A percentile compares a stretch with the other conserved stretches of the same genome.
Conservation (phyloP, 1,284 basidiomycete species). For the Cryptococcus maquisensis region DNA sequence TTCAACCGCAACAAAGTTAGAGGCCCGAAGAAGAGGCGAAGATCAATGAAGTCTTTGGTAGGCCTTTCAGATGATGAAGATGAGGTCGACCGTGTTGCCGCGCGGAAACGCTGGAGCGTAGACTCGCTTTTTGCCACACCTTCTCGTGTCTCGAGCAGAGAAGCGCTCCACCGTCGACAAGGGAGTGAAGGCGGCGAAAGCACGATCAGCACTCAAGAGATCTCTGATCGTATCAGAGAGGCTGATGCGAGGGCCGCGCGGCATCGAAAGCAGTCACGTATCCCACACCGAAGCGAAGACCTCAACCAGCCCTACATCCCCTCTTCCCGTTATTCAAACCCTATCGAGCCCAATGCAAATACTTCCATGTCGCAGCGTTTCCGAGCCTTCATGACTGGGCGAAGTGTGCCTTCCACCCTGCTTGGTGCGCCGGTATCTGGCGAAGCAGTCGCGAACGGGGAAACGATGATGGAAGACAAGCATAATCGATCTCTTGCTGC, state of each 20-base stretch:
- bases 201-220: neutral
- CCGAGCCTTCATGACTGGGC: conserved; percentile 4
- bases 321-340: conserved; percentile 15
- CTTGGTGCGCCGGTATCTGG: conserved; percentile 5
- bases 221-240: neutral
- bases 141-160: neutral
- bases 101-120: conserved; percentile 12
- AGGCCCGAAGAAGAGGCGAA: neutral
- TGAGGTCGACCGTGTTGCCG: neutral
- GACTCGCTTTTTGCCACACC: conserved; percentile 12
- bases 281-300: conserved; percentile 24
- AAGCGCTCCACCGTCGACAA: conserved; percentile 1
- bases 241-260: conserved; percentile 4
- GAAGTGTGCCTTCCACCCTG: conserved; percentile 10
- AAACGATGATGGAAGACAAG: neutral
- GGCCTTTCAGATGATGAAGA: neutral
- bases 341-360: conserved; percentile 15
- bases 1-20: conserved; percentile 6
- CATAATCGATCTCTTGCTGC: conserved; percentile 26
- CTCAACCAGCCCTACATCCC: conserved; percentile 34
- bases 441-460: neutral
- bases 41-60: conserved; percentile 4
- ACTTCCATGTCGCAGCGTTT: conserved; percentile 19
- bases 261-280: conserved; percentile 6
- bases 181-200: neutral